phyloP scores from a whole-genome alignment of 1,284 basidiomycete species.

The Trametes polyzona region DNA sequence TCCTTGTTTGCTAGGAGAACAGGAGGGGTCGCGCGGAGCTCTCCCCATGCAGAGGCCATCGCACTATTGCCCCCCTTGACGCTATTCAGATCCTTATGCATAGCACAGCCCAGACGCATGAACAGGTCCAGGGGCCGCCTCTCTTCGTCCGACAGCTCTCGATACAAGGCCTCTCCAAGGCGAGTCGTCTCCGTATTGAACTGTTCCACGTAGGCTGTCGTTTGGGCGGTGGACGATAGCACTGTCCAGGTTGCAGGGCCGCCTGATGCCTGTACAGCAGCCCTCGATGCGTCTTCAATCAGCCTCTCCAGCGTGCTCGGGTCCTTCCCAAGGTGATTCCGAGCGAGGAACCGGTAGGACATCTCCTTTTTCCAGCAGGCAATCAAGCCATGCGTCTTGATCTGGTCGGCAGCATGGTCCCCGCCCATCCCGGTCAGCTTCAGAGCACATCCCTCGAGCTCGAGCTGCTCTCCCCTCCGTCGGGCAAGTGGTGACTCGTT shows the following conservation, averaged over 20 bases:
- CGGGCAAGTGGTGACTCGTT: neutral
- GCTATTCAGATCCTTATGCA: slow-evolving; percentile 45
- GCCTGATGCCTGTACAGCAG: slow-evolving; percentile 16
- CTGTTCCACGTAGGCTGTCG: neutral
- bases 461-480: neutral
- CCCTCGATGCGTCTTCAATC: neutral
- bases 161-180: neutral
- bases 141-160: neutral
- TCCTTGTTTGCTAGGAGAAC: slow-evolving; percentile 35
- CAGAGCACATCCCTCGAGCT: neutral
- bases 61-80: slow-evolving; percentile 34
- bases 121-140: slow-evolving; percentile 28
- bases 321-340: slow-evolving; percentile 17
- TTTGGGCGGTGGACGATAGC: slow-evolving; percentile 22
- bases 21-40: slow-evolving; percentile 18
- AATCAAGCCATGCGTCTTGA: slow-evolving; percentile 25
- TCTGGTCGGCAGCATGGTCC: slow-evolving; percentile 36
- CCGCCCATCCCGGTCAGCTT: slow-evolving; percentile 23
- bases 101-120: slow-evolving; percentile 40
- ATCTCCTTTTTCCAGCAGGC: slow-evolving; percentile 16
- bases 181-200: neutral
- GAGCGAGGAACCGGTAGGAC: slow-evolving; percentile 10
- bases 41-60: slow-evolving; percentile 23
- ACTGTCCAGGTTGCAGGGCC: slow-evolving; percentile 25
- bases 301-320: neutral